Base-by-base conservation (phyloP, 106 monocot genomes). In the Ottelia alismoides region DNA sequence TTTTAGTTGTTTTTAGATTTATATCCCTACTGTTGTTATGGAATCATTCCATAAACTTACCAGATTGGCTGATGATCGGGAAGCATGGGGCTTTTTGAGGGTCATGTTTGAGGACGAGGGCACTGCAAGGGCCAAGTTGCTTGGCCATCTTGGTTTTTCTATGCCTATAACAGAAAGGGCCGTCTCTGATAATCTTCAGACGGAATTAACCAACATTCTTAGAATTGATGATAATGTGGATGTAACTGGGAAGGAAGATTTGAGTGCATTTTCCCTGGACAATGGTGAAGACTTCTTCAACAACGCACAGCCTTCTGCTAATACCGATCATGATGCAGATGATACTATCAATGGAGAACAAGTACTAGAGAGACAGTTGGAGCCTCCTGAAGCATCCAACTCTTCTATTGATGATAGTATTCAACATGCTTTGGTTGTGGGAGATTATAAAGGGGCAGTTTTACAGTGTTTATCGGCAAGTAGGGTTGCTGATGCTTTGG, bases 91-190 rank as follows among this genome's bases (percentile, higher is more conserved):
- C 31, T 90, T 99, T 57, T 77, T 99, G 67, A 99, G 79, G 63
- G 85, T 99, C 46, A 86, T 99, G 90, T 86, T 90, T 80, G 98
- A 83, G 72, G 90, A 99, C 68, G 96, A 90, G 45, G 98, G 85
- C 55, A 76, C 76, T 44, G 85, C 90, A 32, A 82, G 98, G 67
- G 68, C 98, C 40, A 85, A 99, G 29, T 64, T 99, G 49, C 74
- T 99, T 48, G 58, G 67, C 74, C 82, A 99, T 75, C 79, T 99
- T 60, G 98, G 98, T 73, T 99, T 99, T 51, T 63, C 49, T 49
- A 74, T 80, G 20, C 76, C 74, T 20, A 71, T 51, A 52, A 16
- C 60, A 27, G 68, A 31, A 66, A 56, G 45, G 11, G 72, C 28
- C 69, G 31, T 68, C 27, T 17, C 65, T 31, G 72, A 83, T 61